Conservation (phyloP, 371 early-diverging fungal species). For the Batrachochytrium dendrobatidis region DNA sequence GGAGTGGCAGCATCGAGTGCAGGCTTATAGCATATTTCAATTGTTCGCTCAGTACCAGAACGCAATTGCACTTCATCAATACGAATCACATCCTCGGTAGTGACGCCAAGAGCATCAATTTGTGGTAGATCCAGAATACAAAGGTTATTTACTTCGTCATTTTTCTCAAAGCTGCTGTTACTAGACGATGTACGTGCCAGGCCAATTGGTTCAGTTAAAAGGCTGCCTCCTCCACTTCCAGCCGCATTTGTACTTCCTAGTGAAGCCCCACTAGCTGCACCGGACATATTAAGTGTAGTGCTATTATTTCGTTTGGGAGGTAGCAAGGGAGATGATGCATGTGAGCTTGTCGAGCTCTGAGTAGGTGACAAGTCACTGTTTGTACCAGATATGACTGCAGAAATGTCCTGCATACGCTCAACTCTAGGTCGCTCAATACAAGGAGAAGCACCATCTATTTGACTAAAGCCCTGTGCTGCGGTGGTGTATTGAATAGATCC, state of each 20-base stretch:
- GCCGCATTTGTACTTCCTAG: neutral
- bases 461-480: neutral
- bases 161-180: neutral
- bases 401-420: neutral
- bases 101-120: conserved; percentile 11
- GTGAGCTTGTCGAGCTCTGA: conserved; percentile 49
- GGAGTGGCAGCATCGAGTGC: conserved; percentile 53
- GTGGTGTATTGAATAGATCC: too few relatives aligned
- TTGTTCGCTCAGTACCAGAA: conserved; percentile 76
- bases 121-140: neutral
- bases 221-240: too few relatives aligned
- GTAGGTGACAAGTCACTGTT: conserved; percentile 44
- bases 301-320: neutral
- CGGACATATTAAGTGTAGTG: neutral
- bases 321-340: conserved; percentile 40
- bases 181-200: neutral
- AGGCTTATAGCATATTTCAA: conserved; percentile 76
- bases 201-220: neutral
- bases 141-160: neutral
- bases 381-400: neutral
- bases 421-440: neutral
- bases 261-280: neutral
- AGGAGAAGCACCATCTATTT: neutral
- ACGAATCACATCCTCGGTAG: conserved; percentile 44
- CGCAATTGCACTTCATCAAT: conserved; percentile 85